phyloP scores from a whole-genome alignment of 164 flowering plant species.

The Aristolochia californica region DNA sequence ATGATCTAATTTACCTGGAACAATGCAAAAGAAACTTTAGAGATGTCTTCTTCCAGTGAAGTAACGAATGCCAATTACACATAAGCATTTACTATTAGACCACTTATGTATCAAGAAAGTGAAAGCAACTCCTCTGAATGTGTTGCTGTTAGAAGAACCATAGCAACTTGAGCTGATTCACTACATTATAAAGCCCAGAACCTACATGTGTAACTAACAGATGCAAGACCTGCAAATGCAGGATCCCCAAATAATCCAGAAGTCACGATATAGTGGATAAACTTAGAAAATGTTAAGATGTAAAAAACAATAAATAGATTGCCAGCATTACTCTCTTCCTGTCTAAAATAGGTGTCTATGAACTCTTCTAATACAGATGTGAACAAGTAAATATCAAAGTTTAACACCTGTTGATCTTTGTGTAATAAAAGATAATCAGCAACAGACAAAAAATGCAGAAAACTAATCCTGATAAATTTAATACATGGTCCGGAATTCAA shows the following conservation, averaged over 20 bases:
- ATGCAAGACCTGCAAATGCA: conserved; percentile 50
- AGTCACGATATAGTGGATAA: too few species aligned
- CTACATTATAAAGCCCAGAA: conserved; percentile 59
- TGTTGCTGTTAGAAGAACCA: conserved; percentile 49
- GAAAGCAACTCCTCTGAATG: conserved; percentile 45
- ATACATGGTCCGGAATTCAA: neutral
- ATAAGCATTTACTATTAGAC: conserved; percentile 21
- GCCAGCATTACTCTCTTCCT: conserved; percentile 45
- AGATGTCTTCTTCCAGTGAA: neutral
- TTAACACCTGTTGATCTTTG: conserved; percentile 61
- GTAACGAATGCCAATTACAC: neutral
- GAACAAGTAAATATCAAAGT: conserved; percentile 53
- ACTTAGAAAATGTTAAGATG: too few species aligned
- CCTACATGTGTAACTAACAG: conserved; percentile 70
- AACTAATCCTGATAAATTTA: conserved; percentile 45
- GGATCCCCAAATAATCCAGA: neutral
- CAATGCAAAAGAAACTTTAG: neutral
- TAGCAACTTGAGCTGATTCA: conserved; percentile 57
- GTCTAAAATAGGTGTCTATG: conserved; percentile 49
- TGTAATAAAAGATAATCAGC: conserved; percentile 56
- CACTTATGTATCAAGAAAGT: conserved; percentile 57
- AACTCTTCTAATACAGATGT: conserved; percentile 50
- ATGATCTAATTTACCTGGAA: conserved; percentile 67
- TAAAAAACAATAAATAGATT: too few species aligned
- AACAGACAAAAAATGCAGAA: conserved; percentile 43